These are phyloP conservation scores for Clitoria ternatea DNA, from an alignment of 306 rosid species.

Conservation along the genomic window DNA sequence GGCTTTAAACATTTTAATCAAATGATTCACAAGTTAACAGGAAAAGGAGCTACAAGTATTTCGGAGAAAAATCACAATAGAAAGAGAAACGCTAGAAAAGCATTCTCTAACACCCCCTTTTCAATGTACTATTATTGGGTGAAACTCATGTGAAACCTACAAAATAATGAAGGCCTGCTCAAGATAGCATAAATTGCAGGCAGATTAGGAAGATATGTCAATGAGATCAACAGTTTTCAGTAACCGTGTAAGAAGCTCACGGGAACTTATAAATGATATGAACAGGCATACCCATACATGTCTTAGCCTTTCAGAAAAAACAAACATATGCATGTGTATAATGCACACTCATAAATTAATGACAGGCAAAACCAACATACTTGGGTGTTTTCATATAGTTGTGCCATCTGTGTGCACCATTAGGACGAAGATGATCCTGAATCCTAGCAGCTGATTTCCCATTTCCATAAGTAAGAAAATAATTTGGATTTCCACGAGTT, in stretches of 20 bases:
- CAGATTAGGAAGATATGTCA: background rate
- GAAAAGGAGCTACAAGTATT: background rate
- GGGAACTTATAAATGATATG: background rate
- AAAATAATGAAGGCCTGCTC: background rate
- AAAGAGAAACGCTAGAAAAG: background rate
- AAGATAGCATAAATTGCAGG: background rate
- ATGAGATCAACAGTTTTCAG: slow-evolving; percentile 10
- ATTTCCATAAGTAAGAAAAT: slow-evolving; percentile 92
- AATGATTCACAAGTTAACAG: background rate
- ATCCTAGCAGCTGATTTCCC: slow-evolving; percentile 97
- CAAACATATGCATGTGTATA: background rate
- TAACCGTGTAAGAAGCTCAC: background rate
- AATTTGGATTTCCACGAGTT: slow-evolving; percentile 95
- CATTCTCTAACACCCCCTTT: background rate
- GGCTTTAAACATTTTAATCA: background rate
- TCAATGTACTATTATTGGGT: background rate
- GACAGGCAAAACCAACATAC: slow-evolving; percentile 45
- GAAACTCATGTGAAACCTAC: background rate
- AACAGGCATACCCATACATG: slow-evolving; percentile 22
- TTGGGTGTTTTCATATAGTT: slow-evolving; percentile 89
- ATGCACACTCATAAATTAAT: slow-evolving; percentile 19
- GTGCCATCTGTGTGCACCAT: slow-evolving; percentile 99
- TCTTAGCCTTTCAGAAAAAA: background rate
- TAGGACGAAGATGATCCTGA: slow-evolving; percentile 95
- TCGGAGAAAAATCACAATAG: background rate